Percentiles rank a stretch among this genome's conserved stretches.
These are phyloP conservation scores for Candida mesenterica DNA, from an alignment of 1,139 yeast genomes.

Conservation along the genomic window DNA sequence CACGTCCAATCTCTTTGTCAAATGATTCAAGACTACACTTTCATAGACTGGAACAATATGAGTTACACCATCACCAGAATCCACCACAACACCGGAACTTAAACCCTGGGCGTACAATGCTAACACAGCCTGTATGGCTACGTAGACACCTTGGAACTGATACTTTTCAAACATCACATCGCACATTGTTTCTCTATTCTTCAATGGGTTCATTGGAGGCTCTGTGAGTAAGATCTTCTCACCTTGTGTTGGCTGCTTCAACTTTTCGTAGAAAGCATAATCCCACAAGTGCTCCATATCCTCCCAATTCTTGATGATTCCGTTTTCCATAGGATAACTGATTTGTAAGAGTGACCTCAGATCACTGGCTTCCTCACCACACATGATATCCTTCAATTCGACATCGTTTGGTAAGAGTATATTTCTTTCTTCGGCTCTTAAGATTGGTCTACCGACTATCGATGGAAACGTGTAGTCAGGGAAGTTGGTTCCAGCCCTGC, in stretches of 20 bases:
- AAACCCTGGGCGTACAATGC: constrained; percentile 97
- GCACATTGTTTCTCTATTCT: constrained; percentile 92
- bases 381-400: constrained; percentile 90
- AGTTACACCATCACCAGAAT: constrained; percentile 86
- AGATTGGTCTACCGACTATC: constrained; percentile 94
- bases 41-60: constrained; percentile 98
- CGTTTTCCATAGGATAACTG: constrained; percentile 98
- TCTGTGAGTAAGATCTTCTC: constrained; percentile 86
- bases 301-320: constrained; percentile 96
- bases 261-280: constrained; percentile 89
- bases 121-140: constrained; percentile 96
- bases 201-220: constrained; percentile 96
- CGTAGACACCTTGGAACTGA: constrained; percentile 94
- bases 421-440: constrained; percentile 92
- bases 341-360: constrained; percentile 88
- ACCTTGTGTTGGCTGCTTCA: constrained; percentile 75
- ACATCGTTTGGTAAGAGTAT: constrained; percentile 52
- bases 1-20: constrained; percentile 88
- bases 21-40: constrained; percentile 89
- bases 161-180: constrained; percentile 97
- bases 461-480: constrained; percentile 99
- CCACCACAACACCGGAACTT: constrained; percentile 97
- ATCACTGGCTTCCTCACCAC: constrained; percentile 93
- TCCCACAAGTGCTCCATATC: constrained; percentile 99
- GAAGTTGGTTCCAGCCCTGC: constrained; percentile 94